phyloP scores from a whole-genome alignment of 2,329 filamentous ascomycete species.

The Lomentospora prolificans region DNA sequence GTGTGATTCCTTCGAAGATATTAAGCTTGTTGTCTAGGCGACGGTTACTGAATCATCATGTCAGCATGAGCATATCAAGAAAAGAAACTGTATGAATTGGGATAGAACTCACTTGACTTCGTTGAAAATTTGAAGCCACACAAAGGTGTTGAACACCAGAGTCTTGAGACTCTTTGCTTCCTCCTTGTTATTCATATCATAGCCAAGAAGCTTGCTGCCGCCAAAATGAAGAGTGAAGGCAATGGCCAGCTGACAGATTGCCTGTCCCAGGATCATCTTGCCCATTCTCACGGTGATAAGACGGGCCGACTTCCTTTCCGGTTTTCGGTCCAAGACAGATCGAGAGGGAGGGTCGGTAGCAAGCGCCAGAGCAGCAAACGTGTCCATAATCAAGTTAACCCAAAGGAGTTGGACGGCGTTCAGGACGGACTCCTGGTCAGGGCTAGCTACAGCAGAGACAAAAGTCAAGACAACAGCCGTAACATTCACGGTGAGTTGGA shows the following conservation, averaged over 20 bases:
- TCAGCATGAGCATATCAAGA: conserved; percentile 23
- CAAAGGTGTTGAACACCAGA: conserved; percentile 60
- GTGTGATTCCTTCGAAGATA: conserved; percentile 71
- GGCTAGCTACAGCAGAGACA: conserved; percentile 43
- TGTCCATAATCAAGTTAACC: conserved; percentile 58
- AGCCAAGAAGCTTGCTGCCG: conserved; percentile 44
- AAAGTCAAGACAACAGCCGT: conserved; percentile 51
- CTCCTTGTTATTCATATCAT: conserved; percentile 26
- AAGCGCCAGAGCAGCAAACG: conserved; percentile 44
- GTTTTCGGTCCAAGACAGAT: conserved; percentile 30
- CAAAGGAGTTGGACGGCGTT: conserved; percentile 51
- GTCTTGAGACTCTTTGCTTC: conserved; percentile 31
- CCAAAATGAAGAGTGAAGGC: conserved; percentile 53
- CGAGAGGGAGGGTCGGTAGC: conserved; percentile 24
- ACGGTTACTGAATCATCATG: conserved; percentile 45
- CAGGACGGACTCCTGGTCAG: conserved; percentile 41
- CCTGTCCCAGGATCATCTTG: conserved; percentile 56
- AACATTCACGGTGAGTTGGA: conserved; percentile 54
- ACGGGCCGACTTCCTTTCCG: conserved; percentile 54
- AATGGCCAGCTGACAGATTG: conserved; percentile 49
- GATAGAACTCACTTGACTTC: conserved; percentile 46
- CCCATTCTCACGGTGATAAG: conserved; percentile 63
- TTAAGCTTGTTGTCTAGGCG: conserved; percentile 82
- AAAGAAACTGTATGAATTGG: background rate
- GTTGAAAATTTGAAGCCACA: conserved; percentile 73